A percentile compares a stretch with the other conserved stretches of the same genome.
phyloP scores from a whole-genome alignment of 192 early-diverging fungal genomes.

The Backusella westeae region DNA sequence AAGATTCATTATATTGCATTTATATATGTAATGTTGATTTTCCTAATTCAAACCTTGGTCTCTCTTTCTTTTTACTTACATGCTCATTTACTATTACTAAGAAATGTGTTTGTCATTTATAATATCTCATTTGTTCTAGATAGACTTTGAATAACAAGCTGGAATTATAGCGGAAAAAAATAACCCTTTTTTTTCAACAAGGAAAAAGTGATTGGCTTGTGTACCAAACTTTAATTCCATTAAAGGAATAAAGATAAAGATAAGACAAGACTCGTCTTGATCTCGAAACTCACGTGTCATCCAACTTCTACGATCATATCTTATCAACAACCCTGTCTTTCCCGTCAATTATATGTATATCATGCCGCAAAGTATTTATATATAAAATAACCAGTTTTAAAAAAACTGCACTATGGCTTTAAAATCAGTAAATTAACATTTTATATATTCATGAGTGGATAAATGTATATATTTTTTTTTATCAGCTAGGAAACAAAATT shows the following conservation, averaged over 20 bases:
- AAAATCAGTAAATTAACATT: background rate
- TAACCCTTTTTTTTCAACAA: background rate
- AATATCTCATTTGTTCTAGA: background rate
- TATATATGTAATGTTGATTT: background rate
- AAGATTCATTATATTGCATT: background rate
- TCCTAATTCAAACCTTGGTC: background rate
- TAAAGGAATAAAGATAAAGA: constrained; percentile 5
- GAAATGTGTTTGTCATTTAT: background rate
- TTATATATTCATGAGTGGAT: background rate
- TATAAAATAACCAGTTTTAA: background rate
- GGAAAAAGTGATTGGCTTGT: constrained; percentile 3
- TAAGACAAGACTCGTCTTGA: background rate
- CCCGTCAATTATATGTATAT: background rate
- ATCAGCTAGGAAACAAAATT: background rate
- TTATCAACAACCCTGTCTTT: constrained; percentile 7
- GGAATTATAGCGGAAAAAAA: background rate
- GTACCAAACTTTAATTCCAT: background rate
- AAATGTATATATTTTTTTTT: background rate
- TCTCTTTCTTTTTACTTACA: background rate
- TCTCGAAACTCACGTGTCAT: background rate
- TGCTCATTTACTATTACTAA: background rate
- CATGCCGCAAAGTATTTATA: background rate
- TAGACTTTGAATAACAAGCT: background rate
- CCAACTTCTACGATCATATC: background rate
- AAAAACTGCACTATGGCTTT: background rate